Evolutionary conservation across 768 basidiomycete species (phyloP), one percentile per base, ranked within the genome.

Genomic region (Asterophora lycoperdoides): DNA sequence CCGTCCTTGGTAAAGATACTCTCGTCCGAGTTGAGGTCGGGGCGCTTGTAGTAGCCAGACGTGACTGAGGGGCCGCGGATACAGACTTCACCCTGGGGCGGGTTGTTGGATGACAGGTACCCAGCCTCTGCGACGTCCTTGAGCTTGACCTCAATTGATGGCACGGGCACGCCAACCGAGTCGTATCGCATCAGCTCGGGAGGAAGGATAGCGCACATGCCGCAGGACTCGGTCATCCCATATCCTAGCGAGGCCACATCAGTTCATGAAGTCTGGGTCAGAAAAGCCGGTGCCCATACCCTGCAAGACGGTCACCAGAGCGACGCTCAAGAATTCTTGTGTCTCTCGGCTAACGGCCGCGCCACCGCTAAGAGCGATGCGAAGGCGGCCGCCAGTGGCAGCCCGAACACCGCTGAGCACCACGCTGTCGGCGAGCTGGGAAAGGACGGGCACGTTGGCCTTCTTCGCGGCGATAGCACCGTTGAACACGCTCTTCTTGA

Each of bases 161-260:
- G 92, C 32, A 87, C 79, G 5, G 93, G 92, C n/a, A 90, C 74
- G 14, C 95, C 95, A 39, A 92, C 93, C 8, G 75, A 62, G 13
- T 84, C 83, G 61, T 80, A 86, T 37, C 78, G 78, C 78, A 86
- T 79, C 52, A 84, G 67, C 60, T 89, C 87, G 1, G 93, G 94
- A 4, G 92, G 90, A 18, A 96, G 75, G 54, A 98, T 79, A 20
- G 83, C 76, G 60, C 86, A 89, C 90, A 95, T 93, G 34, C 89
- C 90, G 60, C 88, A 84, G 1, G 90, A 85, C 63, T 98, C 95
- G n/a, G 95, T 99, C 82, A 98, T 84, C 29, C 95, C 94, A 60
- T 94, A 95, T 44, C 90, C 91, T 93, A 51, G 8, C 13, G 13
- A 18, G 40, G n/a, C 23, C 11, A 8, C 29, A n/a, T 4, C 43